phyloP scores from a whole-genome alignment of 2,329 filamentous ascomycete genomes.

The Rutstroemia sp. region DNA sequence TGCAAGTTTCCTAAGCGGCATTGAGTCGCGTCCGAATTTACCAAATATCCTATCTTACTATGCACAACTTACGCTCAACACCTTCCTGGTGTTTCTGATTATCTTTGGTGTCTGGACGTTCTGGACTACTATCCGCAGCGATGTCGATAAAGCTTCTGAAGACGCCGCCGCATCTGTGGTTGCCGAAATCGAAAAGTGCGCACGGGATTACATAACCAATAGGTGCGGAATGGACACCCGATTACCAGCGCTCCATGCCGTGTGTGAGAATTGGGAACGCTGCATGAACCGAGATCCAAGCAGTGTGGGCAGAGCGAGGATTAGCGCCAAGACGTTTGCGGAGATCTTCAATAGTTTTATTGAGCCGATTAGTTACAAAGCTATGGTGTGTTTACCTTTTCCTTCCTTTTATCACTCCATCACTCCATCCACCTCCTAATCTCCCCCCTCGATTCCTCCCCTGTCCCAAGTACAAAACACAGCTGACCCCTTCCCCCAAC shows the following conservation, averaged over 20 bases:
- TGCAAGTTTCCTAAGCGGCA: conserved; percentile 49
- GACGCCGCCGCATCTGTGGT: conserved; percentile 58
- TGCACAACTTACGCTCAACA: conserved; percentile 49
- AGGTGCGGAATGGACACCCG: conserved; percentile 59
- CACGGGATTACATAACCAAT: conserved; percentile 67
- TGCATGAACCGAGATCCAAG: conserved; percentile 84
- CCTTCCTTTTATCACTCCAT: not conserved
- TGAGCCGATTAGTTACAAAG: conserved; percentile 82
- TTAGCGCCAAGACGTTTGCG: conserved; percentile 82
- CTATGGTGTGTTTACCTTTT: conserved; percentile 45
- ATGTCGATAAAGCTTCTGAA: conserved; percentile 45
- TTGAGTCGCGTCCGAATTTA: conserved; percentile 57
- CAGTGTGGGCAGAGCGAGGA: conserved; percentile 68
- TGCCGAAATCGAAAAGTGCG: conserved; percentile 74
- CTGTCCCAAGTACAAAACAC: not conserved
- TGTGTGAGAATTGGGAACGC: conserved; percentile 74
- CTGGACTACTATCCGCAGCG: conserved; percentile 25
- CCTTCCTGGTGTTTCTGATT: conserved; percentile 38
- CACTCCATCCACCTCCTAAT: not conserved
- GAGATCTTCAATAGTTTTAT: conserved; percentile 92
- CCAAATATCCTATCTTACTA: conserved; percentile 61
- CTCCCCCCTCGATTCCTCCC: not conserved
- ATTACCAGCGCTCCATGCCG: conserved; percentile 62
- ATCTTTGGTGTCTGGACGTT: conserved; percentile 31
- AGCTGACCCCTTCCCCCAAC: not conserved